A percentile compares a stretch with the other conserved stretches of the same genome.
phyloP scores from a whole-genome alignment of 805 yeast species.

The Monosporozyma solicola region DNA sequence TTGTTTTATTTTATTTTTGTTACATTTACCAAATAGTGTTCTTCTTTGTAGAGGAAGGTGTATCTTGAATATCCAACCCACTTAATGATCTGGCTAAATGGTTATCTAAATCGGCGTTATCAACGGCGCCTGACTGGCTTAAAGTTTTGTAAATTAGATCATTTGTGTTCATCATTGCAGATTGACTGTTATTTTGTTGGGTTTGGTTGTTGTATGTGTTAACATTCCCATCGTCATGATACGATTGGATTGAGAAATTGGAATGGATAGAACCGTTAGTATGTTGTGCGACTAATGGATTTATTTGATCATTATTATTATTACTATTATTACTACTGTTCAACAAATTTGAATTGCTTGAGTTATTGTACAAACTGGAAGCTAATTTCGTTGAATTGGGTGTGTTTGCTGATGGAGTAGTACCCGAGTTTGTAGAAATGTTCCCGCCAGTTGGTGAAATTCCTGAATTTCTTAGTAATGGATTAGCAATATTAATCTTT shows the following conservation, averaged over 20 bases:
- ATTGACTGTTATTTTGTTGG: background rate
- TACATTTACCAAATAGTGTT: background rate
- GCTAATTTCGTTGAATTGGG: constrained; percentile 14
- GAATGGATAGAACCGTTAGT: constrained; percentile 30
- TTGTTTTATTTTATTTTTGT: background rate
- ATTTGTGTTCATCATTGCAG: background rate
- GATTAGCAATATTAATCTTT: constrained; percentile 21
- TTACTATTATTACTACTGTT: background rate
- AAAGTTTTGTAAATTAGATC: constrained; percentile 3
- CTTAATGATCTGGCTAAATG: constrained; percentile 28
- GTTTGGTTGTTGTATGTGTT: background rate
- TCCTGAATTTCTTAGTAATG: constrained; percentile 26
- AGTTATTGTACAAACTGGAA: constrained; percentile 8
- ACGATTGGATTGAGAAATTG: constrained; percentile 27
- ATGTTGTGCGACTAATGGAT: constrained; percentile 20
- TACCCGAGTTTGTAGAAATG: constrained; percentile 9
- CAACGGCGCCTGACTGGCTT: constrained; percentile 2
- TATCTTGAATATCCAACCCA: constrained; percentile 23
- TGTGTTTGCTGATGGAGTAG: background rate
- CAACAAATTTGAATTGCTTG: constrained; percentile 5
- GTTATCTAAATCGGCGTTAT: constrained; percentile 14
- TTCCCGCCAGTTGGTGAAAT: constrained; percentile 13
- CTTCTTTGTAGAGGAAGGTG: background rate
- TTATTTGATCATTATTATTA: background rate
- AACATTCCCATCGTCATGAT: constrained; percentile 14